A percentile compares a stretch with the other conserved stretches of the same genome.
These are phyloP conservation scores for Pichia sp. DNA, from an alignment of 1,139 yeast genomes.

Conservation along the genomic window DNA sequence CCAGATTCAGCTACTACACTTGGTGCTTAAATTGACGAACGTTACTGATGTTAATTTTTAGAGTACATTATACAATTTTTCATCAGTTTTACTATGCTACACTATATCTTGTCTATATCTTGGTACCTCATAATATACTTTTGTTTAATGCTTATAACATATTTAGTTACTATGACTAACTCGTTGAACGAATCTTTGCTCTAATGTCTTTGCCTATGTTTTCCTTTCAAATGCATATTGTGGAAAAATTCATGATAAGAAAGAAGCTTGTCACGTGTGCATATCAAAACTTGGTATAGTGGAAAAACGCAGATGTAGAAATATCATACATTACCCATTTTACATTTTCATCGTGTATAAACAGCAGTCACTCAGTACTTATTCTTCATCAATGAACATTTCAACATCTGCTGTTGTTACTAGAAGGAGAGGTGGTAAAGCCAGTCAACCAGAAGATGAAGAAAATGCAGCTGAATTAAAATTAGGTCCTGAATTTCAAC, in stretches of 20 bases:
- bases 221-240: too few species aligned
- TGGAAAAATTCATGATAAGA: too few species aligned
- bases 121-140: neutral
- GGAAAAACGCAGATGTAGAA: too few species aligned
- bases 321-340: too few species aligned
- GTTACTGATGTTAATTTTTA: neutral
- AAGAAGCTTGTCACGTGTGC: too few species aligned
- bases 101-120: neutral
- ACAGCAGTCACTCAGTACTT: too few species aligned
- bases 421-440: conserved; percentile 61
- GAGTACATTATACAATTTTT: neutral
- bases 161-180: neutral
- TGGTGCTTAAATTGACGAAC: conserved; percentile 33
- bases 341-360: too few species aligned
- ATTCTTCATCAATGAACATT: conserved; percentile 67
- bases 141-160: neutral
- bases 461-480: conserved; percentile 85
- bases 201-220: too few species aligned
- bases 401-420: conserved; percentile 86
- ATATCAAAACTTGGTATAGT: too few species aligned
- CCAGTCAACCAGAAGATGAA: conserved; percentile 64
- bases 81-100: neutral
- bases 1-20: conserved; percentile 44
- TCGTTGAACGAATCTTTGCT: too few species aligned
- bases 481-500: conserved; percentile 87